Evolutionary conservation across 805 yeast genomes (phyloP), one percentile per base, ranked within the genome.

Genomic region (Ogataea paraovalis): DNA sequence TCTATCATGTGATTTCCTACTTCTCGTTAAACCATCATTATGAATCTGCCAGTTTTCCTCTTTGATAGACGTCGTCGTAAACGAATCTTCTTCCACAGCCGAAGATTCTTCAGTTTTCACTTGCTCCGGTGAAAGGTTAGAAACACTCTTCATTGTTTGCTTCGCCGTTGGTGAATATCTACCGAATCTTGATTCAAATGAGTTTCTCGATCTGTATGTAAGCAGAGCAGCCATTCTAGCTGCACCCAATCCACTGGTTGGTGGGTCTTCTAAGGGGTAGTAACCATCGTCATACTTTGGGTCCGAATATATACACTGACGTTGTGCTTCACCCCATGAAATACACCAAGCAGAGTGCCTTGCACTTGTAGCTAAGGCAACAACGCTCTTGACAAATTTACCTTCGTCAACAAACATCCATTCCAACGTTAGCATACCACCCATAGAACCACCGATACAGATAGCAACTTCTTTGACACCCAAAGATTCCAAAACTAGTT

Each of bases 271-370:
- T 28, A 78, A 70, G 12, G 81, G 69, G 62, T 88, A 92, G 67
- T 87, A 90, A 1, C 99, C 99, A 60, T 91, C 97, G 47, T 79
- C 75, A 65, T 90, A 94, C 61, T 86, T 85, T 9, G 98, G 98
- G 64, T 94, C 99, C 12, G 96, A 85, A 67, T 91, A 94, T 25
- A 94, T 89, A 53, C 96, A 83, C 65, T 94, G 99, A 58, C 99
- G 78, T 68, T 94, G 99, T 2, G 99, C 96, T 63, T 94, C 99
- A 46, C 96, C 92, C 99, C 99, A 94, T 3, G 96, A 87, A 37
- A 94, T 94, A 56, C 98, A 94, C 99, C 99, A 94, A 0, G 99
- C 99, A 2, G 96, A 85, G 39, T 91, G 96, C 60, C 95, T 75
- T 0, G 98, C 97, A 22, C 95, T 82, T 0, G 98, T 92, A 1